Conservation (phyloP, 805 yeast genomes). For the Zygotorulaspora florentina region DNA sequence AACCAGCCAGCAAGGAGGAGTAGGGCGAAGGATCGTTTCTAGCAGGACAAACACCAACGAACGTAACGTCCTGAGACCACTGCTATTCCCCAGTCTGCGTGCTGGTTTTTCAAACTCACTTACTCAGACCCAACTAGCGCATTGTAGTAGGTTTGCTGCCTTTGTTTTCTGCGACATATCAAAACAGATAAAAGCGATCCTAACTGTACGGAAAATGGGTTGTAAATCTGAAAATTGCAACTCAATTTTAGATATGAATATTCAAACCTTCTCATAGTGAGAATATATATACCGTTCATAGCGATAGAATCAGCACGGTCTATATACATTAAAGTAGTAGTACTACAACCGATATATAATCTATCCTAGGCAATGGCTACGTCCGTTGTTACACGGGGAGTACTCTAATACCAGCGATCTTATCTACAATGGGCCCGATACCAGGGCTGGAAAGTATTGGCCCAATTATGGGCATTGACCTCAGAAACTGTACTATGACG, state of each 20-base stretch:
- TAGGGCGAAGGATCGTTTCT: too few species aligned
- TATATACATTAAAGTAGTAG: neutral
- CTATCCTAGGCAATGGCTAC: neutral
- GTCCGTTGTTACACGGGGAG: constrained; percentile 53
- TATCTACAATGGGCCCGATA: constrained; percentile 70
- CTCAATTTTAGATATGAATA: neutral
- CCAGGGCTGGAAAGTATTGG: constrained; percentile 75
- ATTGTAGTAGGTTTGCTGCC: too few species aligned
- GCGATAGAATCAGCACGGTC: neutral
- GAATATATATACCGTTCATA: neutral
- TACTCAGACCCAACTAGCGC: too few species aligned
- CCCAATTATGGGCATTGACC: constrained; percentile 86
- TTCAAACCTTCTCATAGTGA: neutral
- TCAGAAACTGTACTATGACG: constrained; percentile 76
- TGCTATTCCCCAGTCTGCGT: too few species aligned
- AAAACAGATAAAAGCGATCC: too few species aligned
- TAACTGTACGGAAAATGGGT: too few species aligned
- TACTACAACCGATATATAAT: neutral
- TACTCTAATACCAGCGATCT: constrained; percentile 61
- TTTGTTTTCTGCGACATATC: too few species aligned
- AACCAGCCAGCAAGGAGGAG: too few species aligned
- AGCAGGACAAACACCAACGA: too few species aligned
- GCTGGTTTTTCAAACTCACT: too few species aligned
- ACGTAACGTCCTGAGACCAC: too few species aligned
- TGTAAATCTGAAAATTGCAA: too few species aligned